phyloP scores from a whole-genome alignment of 2,329 filamentous ascomycete species.

The Simplicillium aogashimaense region DNA sequence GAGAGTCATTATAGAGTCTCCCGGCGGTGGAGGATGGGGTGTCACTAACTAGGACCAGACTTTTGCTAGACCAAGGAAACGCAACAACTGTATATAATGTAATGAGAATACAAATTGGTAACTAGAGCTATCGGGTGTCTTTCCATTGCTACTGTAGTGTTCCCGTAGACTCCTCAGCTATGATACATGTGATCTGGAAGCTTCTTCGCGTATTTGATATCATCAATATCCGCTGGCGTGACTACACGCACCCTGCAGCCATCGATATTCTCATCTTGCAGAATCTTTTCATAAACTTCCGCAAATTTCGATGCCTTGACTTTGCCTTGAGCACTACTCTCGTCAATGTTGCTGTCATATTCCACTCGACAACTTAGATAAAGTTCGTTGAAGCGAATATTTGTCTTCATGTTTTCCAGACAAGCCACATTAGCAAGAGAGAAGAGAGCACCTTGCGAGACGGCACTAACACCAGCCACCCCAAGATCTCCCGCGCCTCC shows the following conservation, averaged over 20 bases:
- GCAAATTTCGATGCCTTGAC: constrained; percentile 3
- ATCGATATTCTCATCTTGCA: constrained; percentile 1
- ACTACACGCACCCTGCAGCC: background rate
- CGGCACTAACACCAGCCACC: constrained; percentile 11
- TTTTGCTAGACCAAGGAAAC: no score
- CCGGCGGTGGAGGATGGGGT: constrained; percentile 55
- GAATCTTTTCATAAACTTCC: constrained; percentile 2
- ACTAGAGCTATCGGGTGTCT: no score
- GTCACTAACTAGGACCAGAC: no score
- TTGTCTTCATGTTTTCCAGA: constrained; percentile 17
- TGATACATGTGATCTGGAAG: no score
- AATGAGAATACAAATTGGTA: no score
- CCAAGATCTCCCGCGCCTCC: constrained; percentile 18
- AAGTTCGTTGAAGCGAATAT: constrained; percentile 28
- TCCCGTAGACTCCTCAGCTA: no score
- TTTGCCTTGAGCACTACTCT: background rate
- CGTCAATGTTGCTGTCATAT: constrained; percentile 11
- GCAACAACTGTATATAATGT: no score
- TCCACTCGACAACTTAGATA: constrained; percentile 20
- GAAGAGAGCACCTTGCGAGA: constrained; percentile 26
- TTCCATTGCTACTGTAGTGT: no score
- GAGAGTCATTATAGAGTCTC: constrained; percentile 50
- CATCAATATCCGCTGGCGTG: no score
- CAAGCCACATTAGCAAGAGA: constrained; percentile 19
- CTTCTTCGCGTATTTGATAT: no score